Conservation (phyloP, 305 asterid genomes). For the Ajuga reptans region DNA sequence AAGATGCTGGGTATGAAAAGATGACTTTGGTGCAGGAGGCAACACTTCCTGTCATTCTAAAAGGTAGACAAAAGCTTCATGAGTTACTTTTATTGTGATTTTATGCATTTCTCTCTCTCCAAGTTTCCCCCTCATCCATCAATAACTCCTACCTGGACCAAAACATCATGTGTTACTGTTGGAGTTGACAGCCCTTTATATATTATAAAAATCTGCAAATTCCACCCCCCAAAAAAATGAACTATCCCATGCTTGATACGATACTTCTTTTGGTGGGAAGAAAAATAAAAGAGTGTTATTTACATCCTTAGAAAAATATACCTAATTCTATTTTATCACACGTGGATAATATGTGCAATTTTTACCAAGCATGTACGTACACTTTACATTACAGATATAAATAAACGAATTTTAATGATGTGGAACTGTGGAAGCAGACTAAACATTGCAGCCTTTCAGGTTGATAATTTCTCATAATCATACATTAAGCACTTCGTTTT, state of each 20-base stretch:
- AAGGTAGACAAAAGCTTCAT: conserved; percentile 43
- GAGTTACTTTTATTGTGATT: conserved; percentile 16
- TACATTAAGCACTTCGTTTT: not conserved
- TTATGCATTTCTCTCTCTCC: not conserved
- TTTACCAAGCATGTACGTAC: no score
- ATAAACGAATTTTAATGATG: not conserved
- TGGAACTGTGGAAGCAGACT: not conserved
- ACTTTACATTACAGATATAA: no score
- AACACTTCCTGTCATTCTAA: conserved; percentile 77
- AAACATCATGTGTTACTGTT: no score
- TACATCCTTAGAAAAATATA: not conserved
- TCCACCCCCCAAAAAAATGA: no score
- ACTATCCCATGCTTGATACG: not conserved
- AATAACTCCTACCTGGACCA: no score
- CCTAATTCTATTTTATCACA: not conserved
- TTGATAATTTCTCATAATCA: not conserved
- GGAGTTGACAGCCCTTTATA: no score
- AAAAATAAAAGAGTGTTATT: not conserved
- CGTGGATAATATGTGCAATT: no score
- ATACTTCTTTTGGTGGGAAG: not conserved
- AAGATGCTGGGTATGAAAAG: conserved; percentile 81
- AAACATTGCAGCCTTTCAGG: no score
- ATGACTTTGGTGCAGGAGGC: conserved; percentile 97
- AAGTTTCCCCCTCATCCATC: no score
- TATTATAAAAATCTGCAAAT: no score